These are phyloP conservation scores for Cladophialophora immunda DNA, from an alignment of 2,329 filamentous ascomycete genomes.

Conservation along the genomic window DNA sequence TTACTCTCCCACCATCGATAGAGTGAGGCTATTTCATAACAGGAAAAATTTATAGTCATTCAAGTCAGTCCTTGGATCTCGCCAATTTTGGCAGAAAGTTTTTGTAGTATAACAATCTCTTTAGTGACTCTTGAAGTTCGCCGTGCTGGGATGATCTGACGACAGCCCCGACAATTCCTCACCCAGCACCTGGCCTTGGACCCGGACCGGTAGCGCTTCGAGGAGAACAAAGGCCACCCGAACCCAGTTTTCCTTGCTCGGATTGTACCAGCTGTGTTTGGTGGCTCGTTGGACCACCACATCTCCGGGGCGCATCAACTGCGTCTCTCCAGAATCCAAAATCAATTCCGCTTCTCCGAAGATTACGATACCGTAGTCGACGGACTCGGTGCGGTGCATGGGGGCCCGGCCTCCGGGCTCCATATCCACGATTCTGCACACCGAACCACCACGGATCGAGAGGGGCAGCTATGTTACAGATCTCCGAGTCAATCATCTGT, in stretches of 20 bases:
- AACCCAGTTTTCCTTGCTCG: conserved; percentile 36
- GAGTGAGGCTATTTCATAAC: neutral
- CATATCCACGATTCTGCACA: conserved; percentile 50
- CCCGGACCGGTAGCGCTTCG: conserved; percentile 4
- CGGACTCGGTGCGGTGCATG: conserved; percentile 63
- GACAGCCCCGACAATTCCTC: conserved; percentile 5
- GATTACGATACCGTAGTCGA: conserved; percentile 64
- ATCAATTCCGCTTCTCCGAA: conserved; percentile 62
- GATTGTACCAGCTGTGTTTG: conserved; percentile 50
- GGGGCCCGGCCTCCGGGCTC: conserved; percentile 51
- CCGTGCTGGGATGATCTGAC: conserved; percentile 4
- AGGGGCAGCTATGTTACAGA: conserved; percentile 9
- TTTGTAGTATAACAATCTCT: neutral
- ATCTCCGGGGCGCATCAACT: conserved; percentile 59
- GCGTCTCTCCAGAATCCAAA: conserved; percentile 59
- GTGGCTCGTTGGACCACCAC: conserved; percentile 62
- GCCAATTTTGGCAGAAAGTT: neutral
- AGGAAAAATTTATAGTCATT: conserved; percentile 3
- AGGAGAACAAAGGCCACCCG: conserved; percentile 18
- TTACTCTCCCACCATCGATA: neutral
- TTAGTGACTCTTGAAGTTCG: conserved; percentile 1
- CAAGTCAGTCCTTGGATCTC: neutral
- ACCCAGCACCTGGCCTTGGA: conserved; percentile 4
- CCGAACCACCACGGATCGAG: conserved; percentile 14
- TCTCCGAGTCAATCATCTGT: conserved; percentile 2